These are phyloP conservation scores for Hydnum rufescens DNA, from an alignment of 768 basidiomycete genomes.

Conservation along the genomic window DNA sequence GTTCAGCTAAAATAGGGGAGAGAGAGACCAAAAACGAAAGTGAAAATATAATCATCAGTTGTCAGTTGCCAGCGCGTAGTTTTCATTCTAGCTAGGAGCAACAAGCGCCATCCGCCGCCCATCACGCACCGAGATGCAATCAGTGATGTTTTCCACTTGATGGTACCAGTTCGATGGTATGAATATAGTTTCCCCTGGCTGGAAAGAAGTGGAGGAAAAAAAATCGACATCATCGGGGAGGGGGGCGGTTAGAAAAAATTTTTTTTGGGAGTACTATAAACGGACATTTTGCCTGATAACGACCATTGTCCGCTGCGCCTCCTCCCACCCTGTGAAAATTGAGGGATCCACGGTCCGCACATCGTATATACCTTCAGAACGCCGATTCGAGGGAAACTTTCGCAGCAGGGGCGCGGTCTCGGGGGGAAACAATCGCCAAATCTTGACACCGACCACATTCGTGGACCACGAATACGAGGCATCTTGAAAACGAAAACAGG, in stretches of 20 bases:
- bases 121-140: conserved; percentile 6
- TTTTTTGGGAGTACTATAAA: not conserved
- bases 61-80: too few species aligned
- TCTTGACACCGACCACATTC: conserved; percentile 11
- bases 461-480: conserved; percentile 13
- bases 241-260: conserved; percentile 1
- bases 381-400: not conserved
- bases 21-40: not conserved
- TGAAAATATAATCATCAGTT: not conserved
- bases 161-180: conserved; percentile 13
- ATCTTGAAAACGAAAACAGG: conserved; percentile 5
- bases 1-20: not conserved
- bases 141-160: conserved; percentile 5
- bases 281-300: not conserved
- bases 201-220: not conserved
- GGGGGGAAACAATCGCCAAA: conserved; percentile 11
- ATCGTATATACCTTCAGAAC: conserved; percentile 8
- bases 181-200: conserved; percentile 1
- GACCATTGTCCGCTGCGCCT: not conserved
- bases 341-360: conserved; percentile 6
- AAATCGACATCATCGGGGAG: conserved; percentile 6
- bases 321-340: conserved; percentile 4
- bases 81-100: too few species aligned
- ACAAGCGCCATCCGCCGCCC: too few species aligned
- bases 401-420: conserved; percentile 8